Percentiles rank a stretch among this genome's conserved stretches.
Conservation (phyloP, 75 land plant genomes). For the Cryptomeria japonica region DNA sequence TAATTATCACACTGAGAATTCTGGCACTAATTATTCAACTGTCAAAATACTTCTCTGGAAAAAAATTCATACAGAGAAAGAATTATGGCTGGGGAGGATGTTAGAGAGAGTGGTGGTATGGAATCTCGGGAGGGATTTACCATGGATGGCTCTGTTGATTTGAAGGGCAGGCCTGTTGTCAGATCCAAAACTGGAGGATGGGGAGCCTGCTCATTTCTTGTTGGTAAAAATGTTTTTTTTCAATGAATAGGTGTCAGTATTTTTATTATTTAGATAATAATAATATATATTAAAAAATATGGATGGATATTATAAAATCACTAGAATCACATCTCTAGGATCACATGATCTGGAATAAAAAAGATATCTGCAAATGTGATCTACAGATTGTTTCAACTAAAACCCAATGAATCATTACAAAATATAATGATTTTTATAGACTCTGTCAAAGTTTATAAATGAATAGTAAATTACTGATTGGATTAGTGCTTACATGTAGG, state of each 20-base stretch:
- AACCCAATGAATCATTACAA: neutral
- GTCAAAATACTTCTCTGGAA: too few species aligned
- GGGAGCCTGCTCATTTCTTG: conserved; percentile 37
- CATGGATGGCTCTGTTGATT: conserved; percentile 19
- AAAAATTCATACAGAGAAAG: too few species aligned
- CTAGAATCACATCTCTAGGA: too few species aligned
- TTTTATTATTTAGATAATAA: too few species aligned
- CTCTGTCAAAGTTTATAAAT: neutral
- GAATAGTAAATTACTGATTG: neutral
- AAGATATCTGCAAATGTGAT: too few species aligned
- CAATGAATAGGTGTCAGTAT: too few species aligned
- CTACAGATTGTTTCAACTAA: neutral
- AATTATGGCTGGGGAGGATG: neutral
- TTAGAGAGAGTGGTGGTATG: neutral
- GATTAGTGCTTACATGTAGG: conserved; percentile 21
- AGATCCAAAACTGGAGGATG: conserved; percentile 49
- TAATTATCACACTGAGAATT: too few species aligned
- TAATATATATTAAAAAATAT: too few species aligned
- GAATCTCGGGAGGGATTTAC: neutral
- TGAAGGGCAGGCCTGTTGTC: conserved; percentile 38
- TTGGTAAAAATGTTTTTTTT: conserved; percentile 41
- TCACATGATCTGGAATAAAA: too few species aligned
- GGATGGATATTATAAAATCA: too few species aligned
- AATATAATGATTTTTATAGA: neutral
- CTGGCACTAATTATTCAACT: too few species aligned